Conservation (phyloP, 257 asterid genomes). For the Solanum clarkiae region DNA sequence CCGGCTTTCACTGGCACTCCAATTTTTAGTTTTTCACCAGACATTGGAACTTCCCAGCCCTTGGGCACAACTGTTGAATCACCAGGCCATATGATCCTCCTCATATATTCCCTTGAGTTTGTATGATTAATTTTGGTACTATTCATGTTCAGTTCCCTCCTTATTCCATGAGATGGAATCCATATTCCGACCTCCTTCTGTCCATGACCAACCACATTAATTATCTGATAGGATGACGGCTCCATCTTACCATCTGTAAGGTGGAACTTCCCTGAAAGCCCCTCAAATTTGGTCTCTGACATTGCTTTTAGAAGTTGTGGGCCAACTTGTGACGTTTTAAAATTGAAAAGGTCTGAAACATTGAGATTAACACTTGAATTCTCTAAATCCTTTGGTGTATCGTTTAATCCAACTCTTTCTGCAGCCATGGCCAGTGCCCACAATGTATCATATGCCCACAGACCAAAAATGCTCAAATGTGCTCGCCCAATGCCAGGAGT, state of each 20-base stretch:
- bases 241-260: conserved; percentile 14
- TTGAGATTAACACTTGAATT: neutral
- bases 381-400: neutral
- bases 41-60: conserved; percentile 38
- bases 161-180: conserved; percentile 7
- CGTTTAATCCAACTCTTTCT: conserved; percentile 11
- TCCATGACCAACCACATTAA: conserved; percentile 16
- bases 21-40: conserved; percentile 25
- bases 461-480: conserved; percentile 11
- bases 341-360: conserved; percentile 2
- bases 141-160: neutral
- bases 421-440: conserved; percentile 41
- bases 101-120: neutral
- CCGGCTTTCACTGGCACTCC: conserved; percentile 29
- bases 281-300: conserved; percentile 12
- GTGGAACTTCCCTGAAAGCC: conserved; percentile 25
- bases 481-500: neutral
- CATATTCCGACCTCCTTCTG: conserved; percentile 23
- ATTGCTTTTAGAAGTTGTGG: conserved; percentile 14
- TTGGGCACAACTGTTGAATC: conserved; percentile 16
- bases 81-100: conserved; percentile 41
- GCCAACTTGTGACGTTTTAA: conserved; percentile 9
- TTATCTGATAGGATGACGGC: conserved; percentile 16
- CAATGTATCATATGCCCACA: conserved; percentile 42
- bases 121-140: neutral